These are phyloP conservation scores for Cutaneotrichosporon arboriforme DNA, from an alignment of 1,284 basidiomycete genomes.

Conservation along the genomic window DNA sequence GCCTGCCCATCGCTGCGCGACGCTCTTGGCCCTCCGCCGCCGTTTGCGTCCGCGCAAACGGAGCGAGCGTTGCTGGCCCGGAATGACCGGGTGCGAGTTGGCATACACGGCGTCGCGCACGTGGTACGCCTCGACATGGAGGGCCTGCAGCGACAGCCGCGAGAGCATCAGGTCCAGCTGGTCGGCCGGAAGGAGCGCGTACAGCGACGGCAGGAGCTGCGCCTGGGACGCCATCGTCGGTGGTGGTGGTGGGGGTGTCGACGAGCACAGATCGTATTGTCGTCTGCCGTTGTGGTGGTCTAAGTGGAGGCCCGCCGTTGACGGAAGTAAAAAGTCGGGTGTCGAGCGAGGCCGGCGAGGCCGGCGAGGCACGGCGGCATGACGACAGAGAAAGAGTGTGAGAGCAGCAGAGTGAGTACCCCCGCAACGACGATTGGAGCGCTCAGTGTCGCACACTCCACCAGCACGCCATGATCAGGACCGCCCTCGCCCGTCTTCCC, in stretches of 20 bases:
- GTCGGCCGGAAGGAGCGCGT: constrained; percentile 30
- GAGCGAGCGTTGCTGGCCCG: constrained; percentile 27
- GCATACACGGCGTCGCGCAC: constrained; percentile 31
- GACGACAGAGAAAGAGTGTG: no score
- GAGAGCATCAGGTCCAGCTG: constrained; percentile 23
- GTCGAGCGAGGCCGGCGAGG: neutral
- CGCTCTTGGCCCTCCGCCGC: neutral
- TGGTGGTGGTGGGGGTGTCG: neutral
- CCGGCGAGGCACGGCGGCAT: neutral
- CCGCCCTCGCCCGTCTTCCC: constrained; percentile 1
- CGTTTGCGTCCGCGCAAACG: constrained; percentile 14
- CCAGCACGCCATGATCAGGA: constrained; percentile 9
- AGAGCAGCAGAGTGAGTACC: no score
- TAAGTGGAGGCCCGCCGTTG: neutral
- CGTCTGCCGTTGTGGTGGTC: neutral
- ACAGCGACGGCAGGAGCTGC: constrained; percentile 32
- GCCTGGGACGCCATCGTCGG: constrained; percentile 17
- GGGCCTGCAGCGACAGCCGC: constrained; percentile 30
- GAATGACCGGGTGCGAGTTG: constrained; percentile 29
- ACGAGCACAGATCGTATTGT: no score
- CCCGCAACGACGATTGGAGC: no score
- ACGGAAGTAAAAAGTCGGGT: constrained; percentile 6
- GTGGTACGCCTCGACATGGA: constrained; percentile 26
- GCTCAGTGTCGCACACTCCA: neutral
- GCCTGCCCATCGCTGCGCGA: neutral